Evolutionary conservation across 176 grass and related monocot species (phyloP).

Genomic region (Aegilops sharonensis): DNA sequence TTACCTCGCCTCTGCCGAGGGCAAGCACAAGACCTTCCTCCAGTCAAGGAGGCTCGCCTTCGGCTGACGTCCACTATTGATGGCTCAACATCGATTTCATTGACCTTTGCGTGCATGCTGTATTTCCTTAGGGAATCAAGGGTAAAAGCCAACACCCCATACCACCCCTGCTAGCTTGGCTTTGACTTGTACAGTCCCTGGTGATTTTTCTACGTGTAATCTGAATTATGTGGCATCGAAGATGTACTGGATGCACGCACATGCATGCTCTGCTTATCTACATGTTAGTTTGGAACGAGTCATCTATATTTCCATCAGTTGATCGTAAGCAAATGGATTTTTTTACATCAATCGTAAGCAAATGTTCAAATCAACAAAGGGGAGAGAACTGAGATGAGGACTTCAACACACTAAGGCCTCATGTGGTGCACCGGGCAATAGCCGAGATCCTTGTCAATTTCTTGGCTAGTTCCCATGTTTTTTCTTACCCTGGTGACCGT

Average conservation of each 20-base stretch:
- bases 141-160: background rate
- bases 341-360: background rate
- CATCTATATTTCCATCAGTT: background rate
- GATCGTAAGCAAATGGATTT: background rate
- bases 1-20: slow-evolving; percentile 63
- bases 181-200: slow-evolving; percentile 4
- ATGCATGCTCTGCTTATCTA: too few species aligned
- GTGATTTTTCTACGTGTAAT: background rate
- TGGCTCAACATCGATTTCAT: background rate
- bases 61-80: background rate
- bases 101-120: background rate
- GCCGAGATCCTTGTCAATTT: too few species aligned
- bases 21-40: slow-evolving; percentile 85
- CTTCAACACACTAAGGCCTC: too few species aligned
- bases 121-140: background rate
- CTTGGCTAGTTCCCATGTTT: too few species aligned
- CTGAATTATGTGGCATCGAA: background rate
- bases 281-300: background rate
- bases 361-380: background rate
- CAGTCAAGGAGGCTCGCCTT: slow-evolving; percentile 56
- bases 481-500: too few species aligned
- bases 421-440: too few species aligned
- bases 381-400: background rate
- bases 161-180: background rate
- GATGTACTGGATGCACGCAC: background rate